Evolutionary conservation across 257 asterid genomes (phyloP).

Genomic region (Thymus mandschuricus): DNA sequence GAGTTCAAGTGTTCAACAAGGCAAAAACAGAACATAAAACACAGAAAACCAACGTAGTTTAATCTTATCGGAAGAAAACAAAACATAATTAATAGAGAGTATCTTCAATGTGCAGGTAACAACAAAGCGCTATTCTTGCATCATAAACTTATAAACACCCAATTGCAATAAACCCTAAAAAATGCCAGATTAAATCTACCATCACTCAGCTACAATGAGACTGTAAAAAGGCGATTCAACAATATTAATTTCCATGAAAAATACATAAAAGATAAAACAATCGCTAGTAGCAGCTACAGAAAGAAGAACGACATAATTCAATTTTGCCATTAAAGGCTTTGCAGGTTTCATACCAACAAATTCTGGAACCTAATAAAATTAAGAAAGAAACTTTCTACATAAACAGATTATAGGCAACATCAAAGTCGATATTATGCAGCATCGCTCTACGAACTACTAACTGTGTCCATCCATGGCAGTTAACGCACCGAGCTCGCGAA

Average conservation of each 20-base stretch:
- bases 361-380: background rate
- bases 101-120: background rate
- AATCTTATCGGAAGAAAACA: background rate
- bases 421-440: conserved; percentile 4
- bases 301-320: background rate
- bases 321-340: background rate
- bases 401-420: background rate
- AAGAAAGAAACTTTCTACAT: background rate
- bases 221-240: background rate
- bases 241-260: background rate
- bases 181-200: background rate
- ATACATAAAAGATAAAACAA: background rate
- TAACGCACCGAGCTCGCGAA: background rate
- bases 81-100: background rate
- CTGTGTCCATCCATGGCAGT: background rate
- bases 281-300: conserved; percentile 11
- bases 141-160: conserved; percentile 3
- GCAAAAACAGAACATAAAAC: conserved; percentile 1
- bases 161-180: conserved; percentile 12
- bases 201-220: background rate
- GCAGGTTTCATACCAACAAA: conserved; percentile 7
- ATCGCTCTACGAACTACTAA: background rate
- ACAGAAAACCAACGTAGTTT: background rate
- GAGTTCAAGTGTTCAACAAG: conserved; percentile 16
- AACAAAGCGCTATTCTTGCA: conserved; percentile 2